Base-by-base conservation (phyloP, 202 grass and related monocot genomes). In the Zoysia matrella region DNA sequence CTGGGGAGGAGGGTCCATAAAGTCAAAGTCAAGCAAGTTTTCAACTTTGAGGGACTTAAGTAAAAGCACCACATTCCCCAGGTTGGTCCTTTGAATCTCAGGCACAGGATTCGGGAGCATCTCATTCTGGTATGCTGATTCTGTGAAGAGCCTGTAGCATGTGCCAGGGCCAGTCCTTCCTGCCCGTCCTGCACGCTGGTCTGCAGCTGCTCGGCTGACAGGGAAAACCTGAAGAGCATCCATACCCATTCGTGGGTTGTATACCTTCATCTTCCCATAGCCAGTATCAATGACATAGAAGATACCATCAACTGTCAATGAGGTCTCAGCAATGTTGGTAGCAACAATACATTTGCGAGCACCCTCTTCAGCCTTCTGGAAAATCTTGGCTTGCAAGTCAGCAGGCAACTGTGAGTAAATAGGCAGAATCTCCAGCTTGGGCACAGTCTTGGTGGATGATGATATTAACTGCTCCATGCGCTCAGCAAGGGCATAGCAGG, bases 221-320 rank as follows among this genome's bases (percentile, higher is more conserved):
- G 95, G 95, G 80, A 95, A 98, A 72, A 98, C 95, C 74, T 98
- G 95, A 12, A 98, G 89, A 15, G 92, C 95, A 78, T 98, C 92
- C 95, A 98, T 98, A 66, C 92, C 95, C 95, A 98, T 98, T 73
- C 92, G 73, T 71, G 95, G 95, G 73, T 98, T 98, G 84, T 98
- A 95, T 13, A 98, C 95, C 77, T 98, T 95, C 95, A 98, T 98
- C 72, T 98, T 98, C 77, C 95, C 95, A 80, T 98, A 98, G 15
- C 95, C 95, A 4, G 88, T 98, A 84, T 98, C 95, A 40, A 98
- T 95, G 69, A 98, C 95, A 74, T 95, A 98, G 73, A 93, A 95
- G 70, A 62, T 98, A 83, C 95, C 95, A 78, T 98, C 95, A 12
- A 98, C 95, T 49, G 95, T 98, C 14, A 95, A 89, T 15, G 92